Evolutionary conservation across 306 rosid genomes (phyloP), one percentile per base, ranked within the genome.

Genomic region (Quercus engelmannii): DNA sequence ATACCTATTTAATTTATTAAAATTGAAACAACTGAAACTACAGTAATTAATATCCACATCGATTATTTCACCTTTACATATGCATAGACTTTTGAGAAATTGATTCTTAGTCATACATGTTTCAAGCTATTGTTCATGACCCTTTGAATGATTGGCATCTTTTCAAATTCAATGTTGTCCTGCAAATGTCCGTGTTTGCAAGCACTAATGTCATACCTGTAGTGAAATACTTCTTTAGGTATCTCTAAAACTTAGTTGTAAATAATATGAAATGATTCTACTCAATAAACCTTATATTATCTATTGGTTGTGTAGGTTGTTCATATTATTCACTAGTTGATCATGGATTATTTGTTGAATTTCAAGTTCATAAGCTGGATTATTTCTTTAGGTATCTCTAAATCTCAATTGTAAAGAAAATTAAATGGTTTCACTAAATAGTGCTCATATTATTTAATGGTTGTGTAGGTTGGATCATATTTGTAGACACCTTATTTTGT

Each of bases 81-180:
- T 38, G 46, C 46, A 38, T 38, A 7, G 46, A 7, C 46, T 38
- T 38, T 38, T 38, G 46, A 41, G 46, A 41, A 41, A 41, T 41
- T 73, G 21, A 73, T 64, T 31, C 49, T 23, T 58, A 2, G 55
- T n/a, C 17, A 17, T 80, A 72, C 65, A 68, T 76, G 46, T 86
- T 79, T 76, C 90, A 95, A 98, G 99, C 99, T 61, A 91, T 95
- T 86, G 99, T 95, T 71, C 98, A 95, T n/a, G 97, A 92, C 76
- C 99, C 99, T 81, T 97, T 95, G 55, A 92, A 92, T 84, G 93
- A 95, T 74, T 95, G 99, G 99, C 98, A 98, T 86, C 97, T 92
- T 83, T 95, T 95, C 87, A 92, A 95, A 84, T 91, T 95, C 81
- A 92, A 91, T 78, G 99, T 92, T 89, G 97, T 92, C 76, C 97